phyloP scores from a whole-genome alignment of 1,284 basidiomycete genomes.

The Cronartium quercuum region DNA sequence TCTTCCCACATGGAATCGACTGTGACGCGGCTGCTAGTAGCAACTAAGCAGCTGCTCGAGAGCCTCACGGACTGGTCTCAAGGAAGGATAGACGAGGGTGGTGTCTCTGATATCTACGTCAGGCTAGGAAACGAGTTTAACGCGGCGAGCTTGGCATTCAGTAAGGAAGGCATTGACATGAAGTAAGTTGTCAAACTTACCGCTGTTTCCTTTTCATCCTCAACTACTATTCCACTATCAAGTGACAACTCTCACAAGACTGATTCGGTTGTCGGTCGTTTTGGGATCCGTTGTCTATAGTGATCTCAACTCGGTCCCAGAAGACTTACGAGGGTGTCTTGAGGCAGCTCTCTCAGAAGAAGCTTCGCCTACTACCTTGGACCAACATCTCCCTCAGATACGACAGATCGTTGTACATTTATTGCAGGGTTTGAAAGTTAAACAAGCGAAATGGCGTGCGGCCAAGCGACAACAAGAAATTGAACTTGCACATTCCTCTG shows the following conservation, averaged over 20 bases:
- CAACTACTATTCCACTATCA: conserved; percentile 2
- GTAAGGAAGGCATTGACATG: conserved; percentile 80
- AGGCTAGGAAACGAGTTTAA: conserved; percentile 96
- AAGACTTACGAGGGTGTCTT: conserved; percentile 78
- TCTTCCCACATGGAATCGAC: conserved; percentile 67
- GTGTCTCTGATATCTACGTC: conserved; percentile 95
- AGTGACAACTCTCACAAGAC: background rate
- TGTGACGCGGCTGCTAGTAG: conserved; percentile 85
- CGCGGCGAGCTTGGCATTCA: conserved; percentile 80
- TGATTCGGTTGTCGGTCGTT: conserved; percentile 39
- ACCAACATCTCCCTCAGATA: conserved; percentile 82
- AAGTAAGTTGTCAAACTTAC: no score
- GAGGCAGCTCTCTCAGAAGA: conserved; percentile 87
- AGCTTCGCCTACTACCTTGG: conserved; percentile 74
- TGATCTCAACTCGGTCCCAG: conserved; percentile 79
- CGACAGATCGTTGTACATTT: conserved; percentile 87
- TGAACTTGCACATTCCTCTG: conserved; percentile 18
- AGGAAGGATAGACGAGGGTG: conserved; percentile 65
- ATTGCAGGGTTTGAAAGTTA: conserved; percentile 80
- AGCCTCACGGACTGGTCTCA: conserved; percentile 82
- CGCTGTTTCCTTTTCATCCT: no score
- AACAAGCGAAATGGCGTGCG: conserved; percentile 67
- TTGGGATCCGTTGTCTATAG: no score
- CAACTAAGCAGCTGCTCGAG: conserved; percentile 90
- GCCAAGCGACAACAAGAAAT: conserved; percentile 39